Evolutionary conservation across 495 filamentous ascomycete species (phyloP), one percentile per base, ranked within the genome.

Genomic region (Pseudotulostoma volvatum): DNA sequence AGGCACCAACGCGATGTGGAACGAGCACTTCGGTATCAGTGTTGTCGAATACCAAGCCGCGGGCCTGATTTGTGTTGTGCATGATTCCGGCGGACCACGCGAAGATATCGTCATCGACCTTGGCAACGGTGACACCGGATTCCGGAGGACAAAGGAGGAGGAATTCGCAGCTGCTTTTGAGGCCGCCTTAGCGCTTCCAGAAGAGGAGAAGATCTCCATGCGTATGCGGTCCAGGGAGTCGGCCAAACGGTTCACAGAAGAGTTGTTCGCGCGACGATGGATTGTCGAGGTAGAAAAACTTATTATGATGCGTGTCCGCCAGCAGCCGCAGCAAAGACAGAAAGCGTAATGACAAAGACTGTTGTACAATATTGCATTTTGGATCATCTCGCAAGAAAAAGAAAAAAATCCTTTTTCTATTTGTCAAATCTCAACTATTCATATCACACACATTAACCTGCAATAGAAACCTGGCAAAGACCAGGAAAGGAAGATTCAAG

Each of bases 1-100:
- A 17, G 90, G 90, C 25, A 84, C 90, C 2, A 97, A 97, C 50
- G 86, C 77, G 39, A 97, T 97, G 90, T 97, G 92, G 90, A 96
- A 94, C 52, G 90, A 97, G 60, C 90, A 97, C 58, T 97, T 96
- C 51, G 92, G 90, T 13, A 97, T 97, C 44, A 90, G 90, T 3
- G 87, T 96, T 13, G 90, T 97, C 4, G 90, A 97, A 61, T 97
- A 97, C 52, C 90, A 93, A 56, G 90, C 90, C 5, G 92, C 90
- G 0, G 90, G 90, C 0, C 61, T 97, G 23, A 81, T 97, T 37
- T 73, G 75, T 30, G 86, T 97, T 0, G 92, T 95, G 3, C 85
- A 96, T 48, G 70, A 93, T 51, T 83, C 77, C 13, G 90, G 92
- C 5, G 90, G 90, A 2, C 90, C 90, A 7, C 88, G 87, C 55